Evolutionary conservation across 306 rosid genomes (phyloP).

Genomic region (cucumber (Cucumis sativus)): Cucumber_9930_V3 NC_026660.2:25821001-25821500

Average conservation of each 20-base stretch:
- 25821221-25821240: constrained; percentile 41
- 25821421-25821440: constrained; percentile 51
- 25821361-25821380: constrained; percentile 37
- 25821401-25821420: constrained; percentile 24
- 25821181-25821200: constrained; percentile 57
- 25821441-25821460: constrained; percentile 41
- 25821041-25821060: constrained; percentile 28
- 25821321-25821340: constrained; percentile 55
- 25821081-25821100: constrained; percentile 27
- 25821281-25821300: constrained; percentile 42
- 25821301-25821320: constrained; percentile 28
- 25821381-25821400: constrained; percentile 24
- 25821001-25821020: constrained; percentile 28
- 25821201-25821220: constrained; percentile 54
- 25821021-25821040: constrained; percentile 30
- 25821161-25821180: constrained; percentile 54
- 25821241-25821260: constrained; percentile 30
- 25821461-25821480: constrained; percentile 39
- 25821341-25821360: constrained; percentile 32
- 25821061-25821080: constrained; percentile 28
- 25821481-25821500: constrained; percentile 40
- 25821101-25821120: constrained; percentile 39
- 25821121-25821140: constrained; percentile 42
- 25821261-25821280: constrained; percentile 31
- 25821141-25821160: constrained; percentile 43